Conservation (phyloP, 2,329 filamentous ascomycete genomes). For the Exophiala spinifera region DNA sequence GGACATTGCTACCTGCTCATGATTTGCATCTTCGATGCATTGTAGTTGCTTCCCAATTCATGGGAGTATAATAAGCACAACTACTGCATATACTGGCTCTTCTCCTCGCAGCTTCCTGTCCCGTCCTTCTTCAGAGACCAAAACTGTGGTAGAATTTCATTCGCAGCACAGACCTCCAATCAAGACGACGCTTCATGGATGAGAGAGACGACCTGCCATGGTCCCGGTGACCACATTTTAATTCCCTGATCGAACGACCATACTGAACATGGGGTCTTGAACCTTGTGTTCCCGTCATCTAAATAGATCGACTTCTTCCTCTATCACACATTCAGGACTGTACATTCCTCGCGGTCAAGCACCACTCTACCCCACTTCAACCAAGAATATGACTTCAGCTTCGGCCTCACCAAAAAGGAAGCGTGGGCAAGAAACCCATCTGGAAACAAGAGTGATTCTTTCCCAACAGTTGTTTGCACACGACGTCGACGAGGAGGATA, state of each 20-base stretch:
- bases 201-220: no score
- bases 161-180: not conserved
- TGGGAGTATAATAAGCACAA: no score
- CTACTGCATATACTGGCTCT: no score
- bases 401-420: conserved; percentile 24
- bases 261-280: no score
- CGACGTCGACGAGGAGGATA: conserved; percentile 12
- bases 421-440: conserved; percentile 9
- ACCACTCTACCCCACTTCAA: not conserved
- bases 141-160: not conserved
- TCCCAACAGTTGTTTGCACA: conserved; percentile 4
- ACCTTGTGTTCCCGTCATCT: not conserved
- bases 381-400: conserved; percentile 11
- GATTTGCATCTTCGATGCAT: no score
- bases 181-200: not conserved
- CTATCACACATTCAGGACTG: not conserved
- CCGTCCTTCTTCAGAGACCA: no score
- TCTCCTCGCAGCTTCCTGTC: no score
- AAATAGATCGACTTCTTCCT: not conserved
- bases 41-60: no score
- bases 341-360: not conserved
- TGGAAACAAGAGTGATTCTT: conserved; percentile 13
- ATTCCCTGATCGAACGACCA: no score
- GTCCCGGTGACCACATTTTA: no score
- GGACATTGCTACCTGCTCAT: not conserved